A percentile compares a stretch with the other conserved stretches of the same genome.
These are phyloP conservation scores for Prunus mume DNA, from an alignment of 306 rosid species.

Conservation along the genomic window DNA sequence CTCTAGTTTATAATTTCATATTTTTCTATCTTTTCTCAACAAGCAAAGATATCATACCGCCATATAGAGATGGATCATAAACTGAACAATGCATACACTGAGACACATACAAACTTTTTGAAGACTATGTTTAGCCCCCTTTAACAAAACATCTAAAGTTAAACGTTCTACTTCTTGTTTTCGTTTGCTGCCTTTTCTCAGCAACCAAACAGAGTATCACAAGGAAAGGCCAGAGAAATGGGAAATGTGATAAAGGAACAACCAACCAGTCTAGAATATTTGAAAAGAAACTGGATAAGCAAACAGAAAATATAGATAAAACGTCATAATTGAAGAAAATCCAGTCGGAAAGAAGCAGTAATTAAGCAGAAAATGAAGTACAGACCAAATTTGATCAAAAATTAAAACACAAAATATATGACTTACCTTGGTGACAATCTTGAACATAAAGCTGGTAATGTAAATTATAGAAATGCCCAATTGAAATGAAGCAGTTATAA, in stretches of 20 bases:
- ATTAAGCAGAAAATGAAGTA: background rate
- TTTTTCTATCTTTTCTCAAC: background rate
- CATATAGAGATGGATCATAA: background rate
- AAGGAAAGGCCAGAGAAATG: background rate
- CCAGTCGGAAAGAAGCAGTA: background rate
- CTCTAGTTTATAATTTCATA: background rate
- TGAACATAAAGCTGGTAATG: background rate
- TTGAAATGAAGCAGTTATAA: slow-evolving; percentile 12
- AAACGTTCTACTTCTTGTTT: background rate
- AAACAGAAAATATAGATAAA: background rate
- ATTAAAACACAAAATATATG: background rate
- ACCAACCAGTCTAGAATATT: too few relatives aligned
- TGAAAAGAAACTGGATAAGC: background rate
- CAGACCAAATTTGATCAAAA: background rate
- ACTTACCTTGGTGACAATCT: background rate
- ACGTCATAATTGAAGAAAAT: slow-evolving; percentile 6
- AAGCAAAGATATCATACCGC: background rate
- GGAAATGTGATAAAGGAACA: too few relatives aligned
- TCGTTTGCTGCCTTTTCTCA: background rate
- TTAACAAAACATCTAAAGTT: background rate
- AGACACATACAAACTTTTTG: background rate
- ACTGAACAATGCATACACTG: background rate
- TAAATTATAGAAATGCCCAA: background rate
- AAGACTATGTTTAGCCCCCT: background rate
- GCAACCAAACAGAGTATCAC: background rate